A percentile compares a stretch with the other conserved stretches of the same genome.
Evolutionary conservation across 805 yeast species (phyloP).

Genomic region (Candida sonorensis): DNA sequence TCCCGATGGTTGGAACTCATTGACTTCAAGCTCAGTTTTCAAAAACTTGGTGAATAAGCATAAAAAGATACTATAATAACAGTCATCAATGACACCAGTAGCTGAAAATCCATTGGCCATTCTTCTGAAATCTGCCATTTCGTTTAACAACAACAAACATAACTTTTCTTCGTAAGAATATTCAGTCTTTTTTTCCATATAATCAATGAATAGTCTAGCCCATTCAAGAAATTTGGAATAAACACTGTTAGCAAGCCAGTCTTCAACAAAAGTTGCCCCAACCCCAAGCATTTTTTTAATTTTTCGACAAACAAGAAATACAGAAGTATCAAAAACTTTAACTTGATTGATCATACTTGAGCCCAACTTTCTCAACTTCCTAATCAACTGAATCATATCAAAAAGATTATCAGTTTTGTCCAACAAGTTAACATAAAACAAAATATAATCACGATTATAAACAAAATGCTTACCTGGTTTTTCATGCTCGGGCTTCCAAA

Average conservation of each 20-base stretch:
- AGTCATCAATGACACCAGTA: constrained; percentile 68
- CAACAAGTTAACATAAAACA: constrained; percentile 53
- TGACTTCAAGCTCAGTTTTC: too few relatives aligned
- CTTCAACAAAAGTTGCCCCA: constrained; percentile 44
- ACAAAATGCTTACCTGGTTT: constrained; percentile 90
- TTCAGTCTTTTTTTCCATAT: constrained; percentile 21
- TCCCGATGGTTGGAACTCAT: too few relatives aligned
- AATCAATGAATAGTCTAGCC: constrained; percentile 27
- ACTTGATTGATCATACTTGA: constrained; percentile 65
- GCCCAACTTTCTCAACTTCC: constrained; percentile 71
- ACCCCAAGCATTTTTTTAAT: constrained; percentile 38
- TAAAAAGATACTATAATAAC: constrained; percentile 55
- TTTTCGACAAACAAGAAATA: constrained; percentile 44
- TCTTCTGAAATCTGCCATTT: constrained; percentile 54
- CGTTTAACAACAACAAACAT: constrained; percentile 38
- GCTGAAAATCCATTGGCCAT: constrained; percentile 79
- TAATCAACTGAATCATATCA: constrained; percentile 52
- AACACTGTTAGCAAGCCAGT: constrained; percentile 36
- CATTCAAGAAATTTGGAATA: constrained; percentile 36
- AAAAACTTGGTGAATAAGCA: constrained; percentile 31
- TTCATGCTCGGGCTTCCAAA: constrained; percentile 93
- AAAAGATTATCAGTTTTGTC: constrained; percentile 48
- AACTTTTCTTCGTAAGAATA: constrained; percentile 33
- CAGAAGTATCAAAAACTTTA: constrained; percentile 60
- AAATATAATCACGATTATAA: constrained; percentile 63